Conservation (phyloP, 2,329 filamentous ascomycete genomes). For the Hysterium pulicare region DNA sequence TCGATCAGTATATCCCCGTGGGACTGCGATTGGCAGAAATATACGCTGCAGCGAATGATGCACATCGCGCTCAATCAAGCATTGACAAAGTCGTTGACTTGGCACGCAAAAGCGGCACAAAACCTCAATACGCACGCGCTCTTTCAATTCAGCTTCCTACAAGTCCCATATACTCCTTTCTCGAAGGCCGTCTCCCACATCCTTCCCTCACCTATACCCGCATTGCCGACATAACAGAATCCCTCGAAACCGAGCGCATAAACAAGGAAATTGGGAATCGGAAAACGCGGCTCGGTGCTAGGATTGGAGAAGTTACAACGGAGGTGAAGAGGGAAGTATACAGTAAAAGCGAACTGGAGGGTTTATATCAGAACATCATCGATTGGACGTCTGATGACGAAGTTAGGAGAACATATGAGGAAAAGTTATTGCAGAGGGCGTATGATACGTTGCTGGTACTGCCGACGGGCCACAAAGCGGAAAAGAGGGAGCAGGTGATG, state of each 20-base stretch:
- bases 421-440: conserved; percentile 79
- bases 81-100: conserved; percentile 78
- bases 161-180: conserved; percentile 72
- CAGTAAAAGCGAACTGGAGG: conserved; percentile 70
- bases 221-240: conserved; percentile 78
- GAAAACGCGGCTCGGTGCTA: conserved; percentile 80
- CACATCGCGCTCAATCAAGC: conserved; percentile 57
- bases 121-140: conserved; percentile 70
- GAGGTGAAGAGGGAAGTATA: conserved; percentile 88
- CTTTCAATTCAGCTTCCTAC: conserved; percentile 74
- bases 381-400: conserved; percentile 90
- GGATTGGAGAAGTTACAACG: conserved; percentile 74
- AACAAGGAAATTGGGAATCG: conserved; percentile 88
- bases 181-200: conserved; percentile 80
- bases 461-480: conserved; percentile 62
- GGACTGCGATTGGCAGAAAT: conserved; percentile 72
- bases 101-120: conserved; percentile 68
- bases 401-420: conserved; percentile 77
- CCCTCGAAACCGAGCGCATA: conserved; percentile 83
- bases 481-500: conserved; percentile 69
- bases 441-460: conserved; percentile 73
- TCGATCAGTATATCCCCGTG: conserved; percentile 71
- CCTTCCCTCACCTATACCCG: conserved; percentile 77
- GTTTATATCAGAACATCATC: conserved; percentile 77
- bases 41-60: conserved; percentile 63